Percentiles rank a stretch among this genome's conserved stretches.
phyloP scores from a whole-genome alignment of 2,329 filamentous ascomycete species.

The Neodidymelliopsis sp. region DNA sequence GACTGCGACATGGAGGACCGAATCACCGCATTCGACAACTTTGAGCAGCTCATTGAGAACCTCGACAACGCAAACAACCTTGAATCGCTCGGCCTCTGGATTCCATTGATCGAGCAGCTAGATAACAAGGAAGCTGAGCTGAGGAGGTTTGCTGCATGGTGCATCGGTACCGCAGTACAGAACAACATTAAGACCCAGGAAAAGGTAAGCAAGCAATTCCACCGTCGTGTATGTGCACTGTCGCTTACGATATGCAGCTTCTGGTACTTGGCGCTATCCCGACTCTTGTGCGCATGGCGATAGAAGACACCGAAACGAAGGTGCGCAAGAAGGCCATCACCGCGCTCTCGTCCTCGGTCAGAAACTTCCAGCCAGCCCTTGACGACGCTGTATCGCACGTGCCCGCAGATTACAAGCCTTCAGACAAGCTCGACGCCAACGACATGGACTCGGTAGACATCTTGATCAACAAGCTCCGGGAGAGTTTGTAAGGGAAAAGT shows the following conservation, averaged over 20 bases:
- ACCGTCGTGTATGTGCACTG: not conserved
- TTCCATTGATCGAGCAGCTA: slow-evolving; percentile 76
- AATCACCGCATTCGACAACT: slow-evolving; percentile 36
- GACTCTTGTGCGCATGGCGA: slow-evolving; percentile 70
- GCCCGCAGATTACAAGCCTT: slow-evolving; percentile 65
- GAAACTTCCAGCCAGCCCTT: slow-evolving; percentile 85
- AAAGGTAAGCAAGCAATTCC: slow-evolving; percentile 55
- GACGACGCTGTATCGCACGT: slow-evolving; percentile 72
- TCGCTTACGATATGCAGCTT: slow-evolving; percentile 50
- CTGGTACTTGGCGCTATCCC: slow-evolving; percentile 71
- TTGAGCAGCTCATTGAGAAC: slow-evolving; percentile 37
- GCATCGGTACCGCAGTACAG: slow-evolving; percentile 91
- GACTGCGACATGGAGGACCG: slow-evolving; percentile 28
- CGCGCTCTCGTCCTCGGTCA: slow-evolving; percentile 82
- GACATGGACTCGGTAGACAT: slow-evolving; percentile 88
- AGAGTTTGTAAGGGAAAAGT: slow-evolving; percentile 22
- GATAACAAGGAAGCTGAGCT: slow-evolving; percentile 73
- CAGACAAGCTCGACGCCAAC: slow-evolving; percentile 73
- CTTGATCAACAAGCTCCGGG: slow-evolving; percentile 69
- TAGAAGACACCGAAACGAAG: slow-evolving; percentile 64
- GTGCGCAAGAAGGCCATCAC: slow-evolving; percentile 88
- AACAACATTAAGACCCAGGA: slow-evolving; percentile 91
- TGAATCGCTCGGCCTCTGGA: slow-evolving; percentile 79
- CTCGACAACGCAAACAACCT: slow-evolving; percentile 98
- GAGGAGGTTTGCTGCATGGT: slow-evolving; percentile 90